Evolutionary conservation across 257 asterid species (phyloP).

Genomic region (Scutellaria minor): DNA sequence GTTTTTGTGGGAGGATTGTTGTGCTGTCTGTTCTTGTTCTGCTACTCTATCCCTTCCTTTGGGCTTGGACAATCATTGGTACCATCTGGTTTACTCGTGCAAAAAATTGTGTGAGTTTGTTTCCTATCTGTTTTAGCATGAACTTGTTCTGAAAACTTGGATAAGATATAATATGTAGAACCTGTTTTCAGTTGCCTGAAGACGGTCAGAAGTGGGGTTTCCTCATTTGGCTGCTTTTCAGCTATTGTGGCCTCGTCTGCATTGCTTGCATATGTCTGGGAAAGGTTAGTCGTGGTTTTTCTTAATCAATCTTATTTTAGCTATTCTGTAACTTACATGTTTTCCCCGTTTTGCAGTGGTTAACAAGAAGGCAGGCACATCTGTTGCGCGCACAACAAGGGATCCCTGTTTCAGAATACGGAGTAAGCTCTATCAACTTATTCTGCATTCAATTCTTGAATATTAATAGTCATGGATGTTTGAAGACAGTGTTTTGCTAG

Average conservation of each 20-base stretch:
- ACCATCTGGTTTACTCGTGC: slow-evolving; percentile 90
- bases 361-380: slow-evolving; percentile 86
- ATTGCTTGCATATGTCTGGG: slow-evolving; percentile 79
- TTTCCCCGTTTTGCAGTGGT: slow-evolving; percentile 63
- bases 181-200: slow-evolving; percentile 75
- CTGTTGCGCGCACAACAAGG: slow-evolving; percentile 91
- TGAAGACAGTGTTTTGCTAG: slow-evolving; percentile 12
- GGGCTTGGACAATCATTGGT: slow-evolving; percentile 84
- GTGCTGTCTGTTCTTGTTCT: slow-evolving; percentile 79
- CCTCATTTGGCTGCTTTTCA: slow-evolving; percentile 93
- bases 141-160: slow-evolving; percentile 24
- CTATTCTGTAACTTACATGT: background rate
- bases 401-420: slow-evolving; percentile 92
- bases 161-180: slow-evolving; percentile 22
- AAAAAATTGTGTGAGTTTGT: slow-evolving; percentile 68
- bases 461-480: background rate
- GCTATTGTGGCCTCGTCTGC: slow-evolving; percentile 94
- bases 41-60: slow-evolving; percentile 87
- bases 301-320: slow-evolving; percentile 18
- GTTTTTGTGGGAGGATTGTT: slow-evolving; percentile 82
- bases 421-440: slow-evolving; percentile 59
- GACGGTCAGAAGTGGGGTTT: slow-evolving; percentile 99
- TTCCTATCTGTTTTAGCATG: slow-evolving; percentile 18
- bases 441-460: slow-evolving; percentile 21
- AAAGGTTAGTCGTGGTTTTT: slow-evolving; percentile 65